These are phyloP conservation scores for Paecilomyces fulvus DNA, from an alignment of 2,329 filamentous ascomycete genomes.

Conservation along the genomic window DNA sequence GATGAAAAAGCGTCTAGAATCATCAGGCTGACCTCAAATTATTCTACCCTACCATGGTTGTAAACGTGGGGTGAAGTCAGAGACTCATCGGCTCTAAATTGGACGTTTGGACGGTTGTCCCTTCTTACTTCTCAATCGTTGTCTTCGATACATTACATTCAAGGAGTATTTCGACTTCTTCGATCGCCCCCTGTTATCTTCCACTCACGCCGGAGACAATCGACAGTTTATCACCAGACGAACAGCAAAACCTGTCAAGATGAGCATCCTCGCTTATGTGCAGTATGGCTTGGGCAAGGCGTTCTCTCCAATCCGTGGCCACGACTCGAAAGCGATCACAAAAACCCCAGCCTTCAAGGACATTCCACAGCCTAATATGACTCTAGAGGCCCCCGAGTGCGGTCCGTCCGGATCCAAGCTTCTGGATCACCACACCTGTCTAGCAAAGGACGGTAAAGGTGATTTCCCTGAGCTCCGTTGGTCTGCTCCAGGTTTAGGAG, in stretches of 20 bases:
- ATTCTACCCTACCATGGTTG: too few relatives aligned
- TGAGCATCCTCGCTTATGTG: constrained; percentile 11
- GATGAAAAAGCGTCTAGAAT: too few relatives aligned
- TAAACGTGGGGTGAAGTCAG: too few relatives aligned
- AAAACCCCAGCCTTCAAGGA: constrained; percentile 14
- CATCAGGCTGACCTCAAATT: too few relatives aligned
- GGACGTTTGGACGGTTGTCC: too few relatives aligned
- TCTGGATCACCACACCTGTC: constrained; percentile 13
- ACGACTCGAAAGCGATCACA: constrained; percentile 17
- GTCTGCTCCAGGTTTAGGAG: constrained; percentile 10
- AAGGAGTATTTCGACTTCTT: too few relatives aligned
- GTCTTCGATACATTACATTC: too few relatives aligned
- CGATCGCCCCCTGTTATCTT: not conserved
- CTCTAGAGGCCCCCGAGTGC: constrained; percentile 14
- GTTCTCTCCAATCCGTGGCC: constrained; percentile 16
- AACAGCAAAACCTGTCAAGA: not conserved
- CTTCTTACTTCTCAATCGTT: too few relatives aligned
- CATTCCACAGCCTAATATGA: constrained; percentile 15
- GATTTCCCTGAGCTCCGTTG: constrained; percentile 16
- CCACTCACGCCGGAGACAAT: not conserved
- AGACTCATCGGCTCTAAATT: too few relatives aligned
- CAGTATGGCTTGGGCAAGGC: constrained; percentile 13
- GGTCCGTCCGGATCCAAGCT: constrained; percentile 16
- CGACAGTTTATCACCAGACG: not conserved
- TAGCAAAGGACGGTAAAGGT: constrained; percentile 14